A percentile compares a stretch with the other conserved stretches of the same genome.
phyloP scores from a whole-genome alignment of 495 filamentous ascomycete genomes.

The Penicillium tannophilum region DNA sequence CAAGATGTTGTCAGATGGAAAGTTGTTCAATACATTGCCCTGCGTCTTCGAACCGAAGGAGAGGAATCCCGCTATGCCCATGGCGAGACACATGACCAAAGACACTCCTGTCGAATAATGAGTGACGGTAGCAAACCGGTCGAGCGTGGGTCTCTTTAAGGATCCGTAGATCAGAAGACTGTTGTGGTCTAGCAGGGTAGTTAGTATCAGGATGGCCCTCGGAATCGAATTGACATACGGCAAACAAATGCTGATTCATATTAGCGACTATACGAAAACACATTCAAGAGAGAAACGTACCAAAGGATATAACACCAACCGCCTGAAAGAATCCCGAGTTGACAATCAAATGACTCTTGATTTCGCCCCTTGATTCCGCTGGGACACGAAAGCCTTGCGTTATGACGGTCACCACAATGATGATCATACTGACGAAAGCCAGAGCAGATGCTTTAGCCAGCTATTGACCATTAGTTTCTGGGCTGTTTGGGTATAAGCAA shows the following conservation, averaged over 20 bases:
- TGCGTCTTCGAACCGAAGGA: slow-evolving; percentile 89
- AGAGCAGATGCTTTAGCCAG: slow-evolving; percentile 92
- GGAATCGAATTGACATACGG: slow-evolving; percentile 48
- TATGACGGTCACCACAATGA: slow-evolving; percentile 88
- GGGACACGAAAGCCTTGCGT: slow-evolving; percentile 79
- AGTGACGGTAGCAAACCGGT: slow-evolving; percentile 89
- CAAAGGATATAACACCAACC: slow-evolving; percentile 96
- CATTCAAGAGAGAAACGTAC: slow-evolving; percentile 44
- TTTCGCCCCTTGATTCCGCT: slow-evolving; percentile 64
- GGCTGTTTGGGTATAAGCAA: background rate
- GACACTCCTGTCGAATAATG: slow-evolving; percentile 90
- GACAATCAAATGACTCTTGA: slow-evolving; percentile 67
- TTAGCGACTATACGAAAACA: slow-evolving; percentile 30
- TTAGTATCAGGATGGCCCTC: slow-evolving; percentile 1
- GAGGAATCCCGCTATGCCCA: slow-evolving; percentile 89
- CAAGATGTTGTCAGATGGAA: slow-evolving; percentile 83
- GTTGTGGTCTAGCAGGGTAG: slow-evolving; percentile 72
- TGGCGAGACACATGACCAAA: slow-evolving; percentile 81
- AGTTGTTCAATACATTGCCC: slow-evolving; percentile 98
- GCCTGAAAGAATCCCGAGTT: slow-evolving; percentile 91
- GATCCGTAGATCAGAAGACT: slow-evolving; percentile 97
- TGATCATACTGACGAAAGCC: slow-evolving; percentile 85
- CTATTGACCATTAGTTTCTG: slow-evolving; percentile 49
- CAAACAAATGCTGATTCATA: slow-evolving; percentile 75
- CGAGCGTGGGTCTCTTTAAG: slow-evolving; percentile 87